Evolutionary conservation across 1,284 basidiomycete genomes (phyloP).

Genomic region (Ceratobasidium sp.): DNA sequence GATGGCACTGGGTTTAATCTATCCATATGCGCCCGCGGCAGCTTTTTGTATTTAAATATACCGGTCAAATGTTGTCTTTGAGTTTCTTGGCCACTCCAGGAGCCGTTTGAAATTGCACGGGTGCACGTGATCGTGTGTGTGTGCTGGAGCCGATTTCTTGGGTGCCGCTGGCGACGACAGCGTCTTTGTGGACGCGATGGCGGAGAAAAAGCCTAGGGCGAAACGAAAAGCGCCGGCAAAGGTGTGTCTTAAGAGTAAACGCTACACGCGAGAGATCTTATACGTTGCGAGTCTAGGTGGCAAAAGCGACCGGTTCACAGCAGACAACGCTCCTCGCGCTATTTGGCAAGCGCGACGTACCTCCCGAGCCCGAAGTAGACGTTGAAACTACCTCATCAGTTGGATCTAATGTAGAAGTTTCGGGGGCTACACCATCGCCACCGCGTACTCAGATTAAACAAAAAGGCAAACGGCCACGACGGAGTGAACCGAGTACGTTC

Average conservation of each 20-base stretch:
- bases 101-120: neutral
- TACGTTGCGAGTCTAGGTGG: neutral
- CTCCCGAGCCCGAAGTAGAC: slow-evolving; percentile 1
- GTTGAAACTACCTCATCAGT: neutral
- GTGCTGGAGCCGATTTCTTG: slow-evolving; percentile 2
- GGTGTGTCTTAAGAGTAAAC: neutral
- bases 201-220: slow-evolving; percentile 34
- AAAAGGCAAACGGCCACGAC: slow-evolving; percentile 14
- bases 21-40: slow-evolving; percentile 41
- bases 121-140: slow-evolving; percentile 33
- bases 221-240: slow-evolving; percentile 15
- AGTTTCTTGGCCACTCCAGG: neutral
- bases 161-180: slow-evolving; percentile 7
- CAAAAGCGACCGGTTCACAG: neutral
- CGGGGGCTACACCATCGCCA: slow-evolving; percentile 19
- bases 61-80: no score
- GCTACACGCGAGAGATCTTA: neutral
- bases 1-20: slow-evolving; percentile 34
- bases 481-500: slow-evolving; percentile 4
- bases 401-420: neutral
- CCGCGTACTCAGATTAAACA: neutral
- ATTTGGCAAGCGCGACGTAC: slow-evolving; percentile 28
- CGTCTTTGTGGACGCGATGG: slow-evolving; percentile 24
- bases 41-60: slow-evolving; percentile 20
- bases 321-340: slow-evolving; percentile 31